Conservation (phyloP, 139 green algal genomes). For the Chlorella sp. region DNA sequence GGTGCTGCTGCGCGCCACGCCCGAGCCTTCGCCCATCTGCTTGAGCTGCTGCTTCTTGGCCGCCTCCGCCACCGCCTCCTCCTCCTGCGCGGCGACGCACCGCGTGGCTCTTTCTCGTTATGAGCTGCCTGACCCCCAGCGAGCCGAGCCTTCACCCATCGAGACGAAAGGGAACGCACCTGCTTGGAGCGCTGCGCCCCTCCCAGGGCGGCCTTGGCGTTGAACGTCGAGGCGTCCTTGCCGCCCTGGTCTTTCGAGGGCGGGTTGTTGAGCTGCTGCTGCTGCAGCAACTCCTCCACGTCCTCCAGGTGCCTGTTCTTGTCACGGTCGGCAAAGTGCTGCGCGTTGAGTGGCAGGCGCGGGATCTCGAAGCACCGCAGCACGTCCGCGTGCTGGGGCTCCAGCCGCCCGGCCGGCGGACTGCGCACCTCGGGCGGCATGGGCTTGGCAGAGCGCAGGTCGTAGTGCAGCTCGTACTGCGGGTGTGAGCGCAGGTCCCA, state of each 20-base stretch:
- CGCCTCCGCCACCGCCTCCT: slow-evolving; percentile 9
- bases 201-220: background rate
- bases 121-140: no score
- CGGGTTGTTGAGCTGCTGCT: no score
- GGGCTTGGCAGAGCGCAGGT: background rate
- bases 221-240: background rate
- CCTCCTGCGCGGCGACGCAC: no score
- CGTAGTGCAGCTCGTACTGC: background rate
- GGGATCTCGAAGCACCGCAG: background rate
- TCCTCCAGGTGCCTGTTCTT: background rate
- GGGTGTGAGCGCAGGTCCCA: no score
- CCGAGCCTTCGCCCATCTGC: slow-evolving; percentile 16
- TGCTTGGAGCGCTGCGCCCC: background rate
- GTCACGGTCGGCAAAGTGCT: background rate
- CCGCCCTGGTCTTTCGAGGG: no score
- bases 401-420: background rate
- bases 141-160: no score
- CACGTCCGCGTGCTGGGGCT: background rate
- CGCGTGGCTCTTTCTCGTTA: no score
- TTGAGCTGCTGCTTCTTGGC: slow-evolving; percentile 13
- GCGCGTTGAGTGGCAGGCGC: background rate
- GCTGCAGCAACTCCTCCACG: background rate
- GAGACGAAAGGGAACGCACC: no score
- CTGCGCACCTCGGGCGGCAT: background rate
- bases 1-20: slow-evolving; percentile 13